phyloP scores from a whole-genome alignment of 2,329 filamentous ascomycete genomes.

The Sclerotinia minor region DNA sequence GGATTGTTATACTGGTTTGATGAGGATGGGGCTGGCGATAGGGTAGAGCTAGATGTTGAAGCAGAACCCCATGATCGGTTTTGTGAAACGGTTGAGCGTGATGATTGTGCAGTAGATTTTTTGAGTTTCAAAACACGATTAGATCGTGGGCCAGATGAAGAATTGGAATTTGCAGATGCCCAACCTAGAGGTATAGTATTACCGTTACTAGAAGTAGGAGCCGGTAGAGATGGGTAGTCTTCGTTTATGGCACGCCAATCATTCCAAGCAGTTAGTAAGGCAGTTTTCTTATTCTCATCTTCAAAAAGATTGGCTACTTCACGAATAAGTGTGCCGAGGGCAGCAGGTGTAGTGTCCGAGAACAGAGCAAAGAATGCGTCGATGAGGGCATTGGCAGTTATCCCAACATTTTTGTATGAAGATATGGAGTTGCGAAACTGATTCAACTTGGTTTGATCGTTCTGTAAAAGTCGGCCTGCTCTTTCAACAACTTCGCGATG shows the following conservation, averaged over 20 bases:
- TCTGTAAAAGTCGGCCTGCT: constrained; percentile 75
- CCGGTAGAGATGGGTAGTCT: constrained; percentile 87
- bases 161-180: constrained; percentile 33
- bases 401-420: constrained; percentile 67
- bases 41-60: constrained; percentile 32
- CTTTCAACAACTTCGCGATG: constrained; percentile 86
- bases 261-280: constrained; percentile 81
- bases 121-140: constrained; percentile 67
- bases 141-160: constrained; percentile 36
- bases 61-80: constrained; percentile 57
- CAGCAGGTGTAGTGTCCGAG: constrained; percentile 70
- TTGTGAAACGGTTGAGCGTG: constrained; percentile 57
- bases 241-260: constrained; percentile 96
- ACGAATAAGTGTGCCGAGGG: constrained; percentile 84
- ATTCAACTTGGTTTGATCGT: constrained; percentile 71
- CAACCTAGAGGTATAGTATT: constrained; percentile 38
- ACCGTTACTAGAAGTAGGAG: constrained; percentile 59
- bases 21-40: constrained; percentile 33
- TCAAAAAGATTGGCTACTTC: constrained; percentile 94
- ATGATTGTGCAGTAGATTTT: constrained; percentile 67
- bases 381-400: constrained; percentile 74
- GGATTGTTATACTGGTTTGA: constrained; percentile 44
- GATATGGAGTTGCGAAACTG: constrained; percentile 81
- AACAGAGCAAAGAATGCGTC: constrained; percentile 88
- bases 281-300: constrained; percentile 70